Base-by-base conservation (phyloP, 2,329 filamentous ascomycete genomes). In the Epichloe sylvatica region DNA sequence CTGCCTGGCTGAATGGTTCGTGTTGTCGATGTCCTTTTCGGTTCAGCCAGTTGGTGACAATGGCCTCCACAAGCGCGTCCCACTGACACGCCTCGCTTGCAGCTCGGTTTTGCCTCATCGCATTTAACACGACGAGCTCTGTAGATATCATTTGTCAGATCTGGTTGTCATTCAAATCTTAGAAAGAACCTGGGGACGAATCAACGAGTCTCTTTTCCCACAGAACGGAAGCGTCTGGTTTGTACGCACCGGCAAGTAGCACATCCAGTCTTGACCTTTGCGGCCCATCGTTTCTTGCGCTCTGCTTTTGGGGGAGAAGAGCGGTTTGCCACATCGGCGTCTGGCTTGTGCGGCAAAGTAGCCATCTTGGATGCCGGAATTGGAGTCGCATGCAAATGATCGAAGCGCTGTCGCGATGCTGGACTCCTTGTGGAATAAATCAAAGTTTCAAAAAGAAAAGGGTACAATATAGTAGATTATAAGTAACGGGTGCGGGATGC, bases 241-340 rank as follows among this genome's bases (percentile, higher is more conserved):
- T 23, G 19, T 15, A 46, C 50, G 36, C 30, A 49, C 46, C 50
- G 46, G 33, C 50, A 51, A 45, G 50, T 51, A 46, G 23, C 34
- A 42, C 45, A 51, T n/a, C 45, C 49, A 23, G 49, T 51, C 40
- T 51, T 51, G 46, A 51, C 50, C 15, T 51, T 49, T 19, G 46
- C 21, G 11, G 50, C 46, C 46, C 40, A 51, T 21, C 45, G 38
- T 33, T 51, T 49, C 41, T 45, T 45, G 41, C 46, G 41, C 41
- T 36, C 19, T 34, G 42, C 9, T 21, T 30, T 39, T 34, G 6
- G 19, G 40, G 33, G 33, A 13, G 6, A 9, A 21, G 40, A 38
- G 15, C 2, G 5, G 3, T 13, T 33, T 11, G 34, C 23, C 9
- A 21, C 23, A n/a, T 30, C 34, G 35, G n/a, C 23, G 34, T 17